These are phyloP conservation scores for Penicillium psychrofluorescens DNA, from an alignment of 495 filamentous ascomycete species.

Conservation along the genomic window DNA sequence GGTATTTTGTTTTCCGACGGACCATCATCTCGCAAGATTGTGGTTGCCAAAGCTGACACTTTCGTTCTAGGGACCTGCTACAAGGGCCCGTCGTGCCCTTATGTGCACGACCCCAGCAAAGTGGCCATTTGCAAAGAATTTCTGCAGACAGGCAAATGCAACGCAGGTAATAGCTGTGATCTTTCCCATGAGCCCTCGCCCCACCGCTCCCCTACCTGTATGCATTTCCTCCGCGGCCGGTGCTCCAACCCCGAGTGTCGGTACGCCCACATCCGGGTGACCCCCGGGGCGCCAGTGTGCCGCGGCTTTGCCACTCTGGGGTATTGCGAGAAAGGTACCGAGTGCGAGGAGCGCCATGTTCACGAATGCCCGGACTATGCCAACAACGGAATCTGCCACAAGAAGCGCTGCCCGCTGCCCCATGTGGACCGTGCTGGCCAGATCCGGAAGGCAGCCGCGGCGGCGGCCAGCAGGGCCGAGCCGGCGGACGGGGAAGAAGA, in stretches of 20 bases:
- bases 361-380: conserved; percentile 92
- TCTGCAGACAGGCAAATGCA: conserved; percentile 72
- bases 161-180: conserved; percentile 75
- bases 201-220: conserved; percentile 77
- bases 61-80: conserved; percentile 64
- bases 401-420: conserved; percentile 73
- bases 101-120: conserved; percentile 77
- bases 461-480: conserved; percentile 30
- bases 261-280: conserved; percentile 81
- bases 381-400: conserved; percentile 79
- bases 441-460: conserved; percentile 49
- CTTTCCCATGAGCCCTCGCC: conserved; percentile 86
- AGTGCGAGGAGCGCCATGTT: conserved; percentile 77
- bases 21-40: conserved; percentile 1
- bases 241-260: conserved; percentile 85
- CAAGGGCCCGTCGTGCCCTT: conserved; percentile 73
- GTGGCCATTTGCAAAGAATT: conserved; percentile 89
- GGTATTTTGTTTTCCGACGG: conserved; percentile 53
- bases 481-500: conserved; percentile 47
- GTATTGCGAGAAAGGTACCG: conserved; percentile 78
- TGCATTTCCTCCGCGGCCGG: conserved; percentile 85
- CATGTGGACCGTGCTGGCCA: conserved; percentile 82
- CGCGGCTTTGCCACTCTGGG: conserved; percentile 77
- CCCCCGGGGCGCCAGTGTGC: conserved; percentile 76
- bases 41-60: conserved; percentile 16